These are phyloP conservation scores for Diaporthe humulicola DNA, from an alignment of 2,329 filamentous ascomycete genomes.

Conservation along the genomic window DNA sequence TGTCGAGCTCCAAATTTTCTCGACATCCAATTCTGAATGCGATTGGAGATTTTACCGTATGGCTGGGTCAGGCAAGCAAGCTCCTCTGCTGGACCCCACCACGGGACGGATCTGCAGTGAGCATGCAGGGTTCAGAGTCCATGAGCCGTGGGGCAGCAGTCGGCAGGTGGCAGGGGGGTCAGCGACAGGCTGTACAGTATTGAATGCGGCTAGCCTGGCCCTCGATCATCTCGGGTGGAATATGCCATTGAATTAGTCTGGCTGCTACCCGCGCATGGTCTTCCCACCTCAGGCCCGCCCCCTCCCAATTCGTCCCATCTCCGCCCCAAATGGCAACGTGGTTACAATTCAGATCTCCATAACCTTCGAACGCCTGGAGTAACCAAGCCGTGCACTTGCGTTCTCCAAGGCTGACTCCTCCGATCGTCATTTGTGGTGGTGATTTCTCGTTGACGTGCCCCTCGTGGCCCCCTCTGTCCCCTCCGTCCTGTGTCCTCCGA, in stretches of 20 bases:
- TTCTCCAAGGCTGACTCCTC: conserved; percentile 16
- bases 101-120: conserved; percentile 21
- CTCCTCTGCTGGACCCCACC: conserved; percentile 19
- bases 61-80: conserved; percentile 10
- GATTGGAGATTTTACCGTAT: conserved; percentile 27
- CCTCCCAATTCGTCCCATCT: conserved; percentile 9
- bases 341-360: conserved; percentile 18
- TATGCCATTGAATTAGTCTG: not conserved
- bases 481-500: not conserved
- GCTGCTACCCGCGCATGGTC: conserved; percentile 7
- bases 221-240: conserved; percentile 16
- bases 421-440: not conserved
- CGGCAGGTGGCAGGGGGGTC: not conserved
- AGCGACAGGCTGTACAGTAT: conserved; percentile 25
- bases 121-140: conserved; percentile 21
- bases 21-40: conserved; percentile 16
- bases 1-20: conserved; percentile 19
- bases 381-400: not conserved
- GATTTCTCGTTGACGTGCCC: not conserved
- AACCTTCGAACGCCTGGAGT: conserved; percentile 10
- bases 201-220: conserved; percentile 4
- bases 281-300: not conserved
- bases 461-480: not conserved
- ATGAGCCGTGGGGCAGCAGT: conserved; percentile 8
- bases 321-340: conserved; percentile 20